phyloP scores from a whole-genome alignment of 257 asterid genomes.

The Euphrasia confusa region DNA sequence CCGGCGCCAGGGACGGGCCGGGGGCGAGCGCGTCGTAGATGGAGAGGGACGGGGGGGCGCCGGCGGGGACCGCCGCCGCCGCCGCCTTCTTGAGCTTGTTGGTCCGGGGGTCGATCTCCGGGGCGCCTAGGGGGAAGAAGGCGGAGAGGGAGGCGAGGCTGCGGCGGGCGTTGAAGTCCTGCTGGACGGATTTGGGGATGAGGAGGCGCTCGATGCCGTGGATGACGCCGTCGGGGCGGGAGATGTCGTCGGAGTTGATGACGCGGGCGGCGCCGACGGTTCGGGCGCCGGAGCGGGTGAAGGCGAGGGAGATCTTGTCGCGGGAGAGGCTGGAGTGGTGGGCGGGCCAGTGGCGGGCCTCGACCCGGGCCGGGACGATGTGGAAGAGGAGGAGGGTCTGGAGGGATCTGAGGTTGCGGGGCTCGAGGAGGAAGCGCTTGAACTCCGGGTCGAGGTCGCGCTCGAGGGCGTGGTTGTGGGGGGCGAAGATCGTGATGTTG shows the following conservation, averaged over 20 bases:
- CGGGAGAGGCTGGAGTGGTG: slow-evolving; percentile 47
- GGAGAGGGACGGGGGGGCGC: slow-evolving; percentile 66
- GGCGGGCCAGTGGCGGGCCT: slow-evolving; percentile 41
- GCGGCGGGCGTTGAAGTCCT: slow-evolving; percentile 71
- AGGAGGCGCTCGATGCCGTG: slow-evolving; percentile 82
- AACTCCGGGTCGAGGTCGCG: slow-evolving; percentile 89
- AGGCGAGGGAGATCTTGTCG: slow-evolving; percentile 33
- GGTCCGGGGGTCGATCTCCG: slow-evolving; percentile 84
- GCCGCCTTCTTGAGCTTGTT: slow-evolving; percentile 58
- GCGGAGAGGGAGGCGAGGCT: slow-evolving; percentile 71
- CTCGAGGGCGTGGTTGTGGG: slow-evolving; percentile 73
- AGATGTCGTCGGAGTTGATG: slow-evolving; percentile 47
- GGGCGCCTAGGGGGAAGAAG: slow-evolving; percentile 75
- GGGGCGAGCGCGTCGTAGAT: slow-evolving; percentile 77
- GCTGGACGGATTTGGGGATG: slow-evolving; percentile 79
- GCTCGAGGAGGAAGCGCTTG: slow-evolving; percentile 74
- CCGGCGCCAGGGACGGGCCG: slow-evolving; percentile 91
- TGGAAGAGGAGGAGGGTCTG: slow-evolving; percentile 74
- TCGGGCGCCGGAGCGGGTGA: slow-evolving; percentile 34
- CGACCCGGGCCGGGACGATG: slow-evolving; percentile 77
- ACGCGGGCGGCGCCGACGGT: slow-evolving; percentile 42
- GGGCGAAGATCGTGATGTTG: slow-evolving; percentile 91
- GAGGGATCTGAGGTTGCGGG: slow-evolving; percentile 68
- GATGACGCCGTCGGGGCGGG: slow-evolving; percentile 90
- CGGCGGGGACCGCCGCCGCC: slow-evolving; percentile 44